These are phyloP conservation scores for Phoma sp. DNA, from an alignment of 2,329 filamentous ascomycete genomes.

Conservation along the genomic window DNA sequence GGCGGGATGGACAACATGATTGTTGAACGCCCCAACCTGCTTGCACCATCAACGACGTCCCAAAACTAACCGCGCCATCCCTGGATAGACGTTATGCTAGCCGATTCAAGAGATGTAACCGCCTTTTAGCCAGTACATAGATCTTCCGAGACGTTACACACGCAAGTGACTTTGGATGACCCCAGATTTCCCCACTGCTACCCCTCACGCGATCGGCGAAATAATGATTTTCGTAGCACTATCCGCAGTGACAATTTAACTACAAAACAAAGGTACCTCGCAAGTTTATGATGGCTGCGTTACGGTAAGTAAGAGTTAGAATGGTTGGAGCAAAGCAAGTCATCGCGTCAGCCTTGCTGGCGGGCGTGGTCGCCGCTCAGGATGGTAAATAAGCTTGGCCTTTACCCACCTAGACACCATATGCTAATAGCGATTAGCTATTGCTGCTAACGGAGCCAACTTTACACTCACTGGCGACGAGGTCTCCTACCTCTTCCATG, in stretches of 20 bases:
- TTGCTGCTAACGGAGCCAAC: conserved; percentile 62
- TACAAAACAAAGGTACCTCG: conserved; percentile 14
- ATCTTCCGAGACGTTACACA: conserved; percentile 6
- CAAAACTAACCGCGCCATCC: not conserved
- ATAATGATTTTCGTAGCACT: not conserved
- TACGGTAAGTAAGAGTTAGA: not conserved
- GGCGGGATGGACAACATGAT: not conserved
- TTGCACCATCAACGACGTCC: not conserved
- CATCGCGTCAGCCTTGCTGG: not conserved
- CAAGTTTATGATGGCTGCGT: not conserved
- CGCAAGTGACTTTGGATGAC: not conserved
- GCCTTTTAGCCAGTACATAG: conserved; percentile 11
- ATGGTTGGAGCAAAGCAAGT: conserved; percentile 5
- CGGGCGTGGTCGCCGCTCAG: conserved; percentile 7
- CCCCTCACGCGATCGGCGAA: conserved; percentile 15
- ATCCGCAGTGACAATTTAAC: not conserved
- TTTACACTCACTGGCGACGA: conserved; percentile 65
- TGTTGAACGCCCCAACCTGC: conserved; percentile 3
- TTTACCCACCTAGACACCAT: not conserved
- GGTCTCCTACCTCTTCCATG: conserved; percentile 70
- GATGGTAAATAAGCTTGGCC: not conserved
- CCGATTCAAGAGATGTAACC: not conserved
- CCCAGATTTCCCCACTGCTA: conserved; percentile 15
- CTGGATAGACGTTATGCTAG: conserved; percentile 8
- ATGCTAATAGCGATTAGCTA: conserved; percentile 39